Evolutionary conservation across 108 stramenopile species (phyloP).

Genomic region (Stephanodiscus minutulus): DNA sequence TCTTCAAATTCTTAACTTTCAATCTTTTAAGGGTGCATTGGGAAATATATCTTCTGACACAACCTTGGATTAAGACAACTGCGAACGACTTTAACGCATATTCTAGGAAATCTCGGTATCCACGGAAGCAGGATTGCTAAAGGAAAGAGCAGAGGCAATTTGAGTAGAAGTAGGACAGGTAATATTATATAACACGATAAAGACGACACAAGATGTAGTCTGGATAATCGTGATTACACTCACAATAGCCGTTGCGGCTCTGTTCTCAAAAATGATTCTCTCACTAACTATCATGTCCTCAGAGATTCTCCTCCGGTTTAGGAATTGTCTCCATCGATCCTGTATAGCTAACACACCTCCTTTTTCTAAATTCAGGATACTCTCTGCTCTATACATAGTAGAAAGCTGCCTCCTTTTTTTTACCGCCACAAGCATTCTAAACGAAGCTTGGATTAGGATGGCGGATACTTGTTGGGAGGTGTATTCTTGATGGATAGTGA

Average conservation of each 20-base stretch:
- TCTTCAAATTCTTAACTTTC: not conserved
- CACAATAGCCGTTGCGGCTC: constrained; percentile 5
- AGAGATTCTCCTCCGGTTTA: not conserved
- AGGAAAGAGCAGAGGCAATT: not conserved
- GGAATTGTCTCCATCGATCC: constrained; percentile 14
- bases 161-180: too few relatives aligned
- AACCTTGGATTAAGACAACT: not conserved
- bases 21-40: not conserved
- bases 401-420: not conserved
- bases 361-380: constrained; percentile 6
- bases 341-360: constrained; percentile 7
- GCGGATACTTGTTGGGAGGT: not conserved
- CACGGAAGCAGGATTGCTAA: constrained; percentile 9
- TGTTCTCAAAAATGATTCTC: not conserved
- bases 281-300: not conserved
- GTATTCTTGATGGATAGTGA: not conserved
- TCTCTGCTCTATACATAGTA: constrained; percentile 10
- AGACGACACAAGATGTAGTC: not conserved
- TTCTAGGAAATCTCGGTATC: constrained; percentile 3
- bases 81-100: not conserved
- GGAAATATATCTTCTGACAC: not conserved
- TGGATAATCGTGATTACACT: not conserved
- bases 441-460: not conserved
- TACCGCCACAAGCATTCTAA: not conserved
- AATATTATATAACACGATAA: not conserved